A percentile compares a stretch with the other conserved stretches of the same genome.
Conservation (phyloP, 768 basidiomycete species). For the Termitomyces sp. region DNA sequence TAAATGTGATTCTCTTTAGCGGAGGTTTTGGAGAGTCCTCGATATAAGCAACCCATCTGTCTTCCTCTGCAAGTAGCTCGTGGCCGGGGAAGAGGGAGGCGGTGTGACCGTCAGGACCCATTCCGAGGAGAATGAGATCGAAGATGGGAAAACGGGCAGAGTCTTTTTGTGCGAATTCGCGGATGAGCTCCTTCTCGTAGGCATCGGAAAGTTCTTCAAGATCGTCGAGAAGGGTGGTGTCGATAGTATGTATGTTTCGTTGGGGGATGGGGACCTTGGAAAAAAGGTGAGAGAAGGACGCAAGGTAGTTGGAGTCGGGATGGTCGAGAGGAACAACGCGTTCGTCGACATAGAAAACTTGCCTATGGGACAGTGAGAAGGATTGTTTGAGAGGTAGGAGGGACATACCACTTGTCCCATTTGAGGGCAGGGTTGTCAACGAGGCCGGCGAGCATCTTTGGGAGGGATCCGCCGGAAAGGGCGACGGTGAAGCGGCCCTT, state of each 20-base stretch:
- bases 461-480: constrained; percentile 89
- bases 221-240: constrained; percentile 59
- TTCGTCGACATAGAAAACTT: constrained; percentile 97
- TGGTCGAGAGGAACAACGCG: constrained; percentile 91
- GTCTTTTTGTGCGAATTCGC: constrained; percentile 88
- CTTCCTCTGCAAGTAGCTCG: constrained; percentile 72
- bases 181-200: constrained; percentile 82
- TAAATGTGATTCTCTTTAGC: constrained; percentile 84
- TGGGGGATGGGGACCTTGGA: constrained; percentile 75
- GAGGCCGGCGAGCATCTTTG: constrained; percentile 73
- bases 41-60: constrained; percentile 93
- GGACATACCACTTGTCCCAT: constrained; percentile 88
- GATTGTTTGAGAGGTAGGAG: constrained; percentile 3
- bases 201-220: constrained; percentile 77
- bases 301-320: constrained; percentile 85
- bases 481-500: constrained; percentile 91
- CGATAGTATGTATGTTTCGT: constrained; percentile 80
- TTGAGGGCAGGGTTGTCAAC: constrained; percentile 59
- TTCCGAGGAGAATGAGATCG: constrained; percentile 93
- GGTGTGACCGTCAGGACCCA: constrained; percentile 98
- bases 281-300: constrained; percentile 71
- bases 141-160: constrained; percentile 96
- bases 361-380: constrained; percentile 48
- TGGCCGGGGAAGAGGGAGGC: constrained; percentile 97
- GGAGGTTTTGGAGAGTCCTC: constrained; percentile 96